Evolutionary conservation across 2,329 filamentous ascomycete species (phyloP).

Genomic region (Venturia oleaginea): DNA sequence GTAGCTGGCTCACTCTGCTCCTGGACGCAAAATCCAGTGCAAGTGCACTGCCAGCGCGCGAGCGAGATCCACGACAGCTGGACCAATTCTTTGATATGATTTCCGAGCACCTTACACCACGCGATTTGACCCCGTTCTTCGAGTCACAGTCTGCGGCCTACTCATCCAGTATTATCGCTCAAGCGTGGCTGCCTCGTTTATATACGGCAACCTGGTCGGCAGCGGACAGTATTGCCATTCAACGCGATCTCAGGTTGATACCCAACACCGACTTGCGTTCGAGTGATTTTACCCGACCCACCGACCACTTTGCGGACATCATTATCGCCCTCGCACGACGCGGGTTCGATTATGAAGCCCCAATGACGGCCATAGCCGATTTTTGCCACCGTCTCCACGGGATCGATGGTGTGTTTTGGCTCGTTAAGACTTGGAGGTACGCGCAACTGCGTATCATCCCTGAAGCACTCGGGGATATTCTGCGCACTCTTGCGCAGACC

Average conservation of each 20-base stretch:
- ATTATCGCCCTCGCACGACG: conserved; percentile 4
- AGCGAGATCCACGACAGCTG: neutral
- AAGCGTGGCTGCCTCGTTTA: neutral
- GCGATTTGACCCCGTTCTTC: neutral
- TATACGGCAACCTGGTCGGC: neutral
- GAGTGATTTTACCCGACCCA: neutral
- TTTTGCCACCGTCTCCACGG: neutral
- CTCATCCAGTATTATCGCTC: neutral
- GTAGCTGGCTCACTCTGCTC: neutral
- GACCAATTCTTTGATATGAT: neutral
- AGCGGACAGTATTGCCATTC: neutral
- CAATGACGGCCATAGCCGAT: neutral
- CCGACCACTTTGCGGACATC: conserved; percentile 1
- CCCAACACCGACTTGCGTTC: neutral
- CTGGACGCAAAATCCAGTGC: neutral
- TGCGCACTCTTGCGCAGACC: neutral
- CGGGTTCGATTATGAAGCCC: neutral
- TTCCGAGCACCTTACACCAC: neutral
- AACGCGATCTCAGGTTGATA: neutral
- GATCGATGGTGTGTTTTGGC: neutral
- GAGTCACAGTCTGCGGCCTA: neutral
- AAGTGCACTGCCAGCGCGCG: neutral
- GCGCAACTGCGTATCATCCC: neutral
- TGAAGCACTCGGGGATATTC: neutral
- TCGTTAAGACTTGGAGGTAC: neutral